Conservation (phyloP, 495 filamentous ascomycete species). For the Cairneyella variabilis region DNA sequence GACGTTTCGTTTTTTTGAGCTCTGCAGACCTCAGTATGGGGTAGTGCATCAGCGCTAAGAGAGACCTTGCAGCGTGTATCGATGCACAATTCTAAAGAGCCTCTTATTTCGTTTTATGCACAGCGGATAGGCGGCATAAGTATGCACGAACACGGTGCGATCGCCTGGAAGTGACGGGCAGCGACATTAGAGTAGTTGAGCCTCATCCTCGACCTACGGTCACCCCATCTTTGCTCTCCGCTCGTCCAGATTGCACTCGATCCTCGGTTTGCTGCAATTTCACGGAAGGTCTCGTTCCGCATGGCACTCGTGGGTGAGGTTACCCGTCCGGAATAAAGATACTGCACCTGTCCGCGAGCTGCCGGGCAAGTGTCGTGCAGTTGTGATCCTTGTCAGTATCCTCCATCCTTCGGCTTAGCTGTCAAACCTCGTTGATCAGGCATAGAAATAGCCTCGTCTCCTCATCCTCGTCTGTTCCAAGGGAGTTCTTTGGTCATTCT, state of each 20-base stretch:
- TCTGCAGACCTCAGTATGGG: too few relatives aligned
- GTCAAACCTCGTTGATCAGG: too few relatives aligned
- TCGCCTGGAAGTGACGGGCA: too few relatives aligned
- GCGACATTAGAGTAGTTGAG: too few relatives aligned
- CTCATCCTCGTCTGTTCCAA: too few relatives aligned
- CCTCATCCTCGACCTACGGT: background rate
- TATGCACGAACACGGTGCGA: too few relatives aligned
- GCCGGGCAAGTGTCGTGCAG: conserved; percentile 2
- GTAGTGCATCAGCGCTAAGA: conserved; percentile 7
- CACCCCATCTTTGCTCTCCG: background rate
- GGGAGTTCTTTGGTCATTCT: too few relatives aligned
- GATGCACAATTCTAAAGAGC: too few relatives aligned
- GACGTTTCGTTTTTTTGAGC: too few relatives aligned
- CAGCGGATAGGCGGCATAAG: background rate
- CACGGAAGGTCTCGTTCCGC: conserved; percentile 2
- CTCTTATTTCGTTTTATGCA: background rate
- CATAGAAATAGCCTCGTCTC: too few relatives aligned
- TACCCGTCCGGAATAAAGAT: conserved; percentile 7
- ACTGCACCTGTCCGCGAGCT: conserved; percentile 7
- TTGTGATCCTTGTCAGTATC: too few relatives aligned
- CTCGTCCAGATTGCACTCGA: background rate
- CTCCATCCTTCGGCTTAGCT: too few relatives aligned
- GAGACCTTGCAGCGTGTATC: conserved; percentile 6
- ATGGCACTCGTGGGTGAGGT: background rate
- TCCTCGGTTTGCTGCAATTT: background rate